These are phyloP conservation scores for Globisporangium takayamanum DNA, from an alignment of 352 stramenopile species.

Conservation along the genomic window DNA sequence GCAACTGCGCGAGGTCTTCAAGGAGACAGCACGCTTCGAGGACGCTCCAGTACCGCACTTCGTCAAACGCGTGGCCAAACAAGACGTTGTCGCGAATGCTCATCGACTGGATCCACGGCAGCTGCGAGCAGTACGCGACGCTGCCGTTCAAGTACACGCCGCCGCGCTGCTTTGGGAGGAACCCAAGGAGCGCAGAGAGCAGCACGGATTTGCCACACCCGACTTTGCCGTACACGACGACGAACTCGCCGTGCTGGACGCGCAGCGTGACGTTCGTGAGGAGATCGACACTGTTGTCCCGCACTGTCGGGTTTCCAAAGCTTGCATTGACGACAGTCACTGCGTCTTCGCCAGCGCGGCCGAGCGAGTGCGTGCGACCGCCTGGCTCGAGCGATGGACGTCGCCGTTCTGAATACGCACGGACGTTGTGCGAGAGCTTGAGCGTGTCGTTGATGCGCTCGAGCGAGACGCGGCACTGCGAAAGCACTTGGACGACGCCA, in stretches of 20 bases:
- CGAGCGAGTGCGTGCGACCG: conserved; percentile 6
- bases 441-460: conserved; percentile 22
- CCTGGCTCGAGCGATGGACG: not conserved
- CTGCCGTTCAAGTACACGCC: conserved; percentile 29
- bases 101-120: conserved; percentile 95
- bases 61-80: conserved; percentile 84
- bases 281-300: conserved; percentile 25
- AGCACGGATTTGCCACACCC: conserved; percentile 62
- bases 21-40: conserved; percentile 51
- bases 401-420: no score
- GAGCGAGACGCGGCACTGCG: conserved; percentile 25
- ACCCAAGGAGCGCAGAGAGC: conserved; percentile 38
- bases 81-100: conserved; percentile 96
- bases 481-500: conserved; percentile 13
- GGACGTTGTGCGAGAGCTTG: not conserved
- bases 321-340: conserved; percentile 34
- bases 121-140: conserved; percentile 86
- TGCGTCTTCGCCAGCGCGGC: conserved; percentile 11
- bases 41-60: conserved; percentile 54
- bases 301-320: conserved; percentile 25
- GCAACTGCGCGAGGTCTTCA: conserved; percentile 34
- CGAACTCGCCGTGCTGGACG: conserved; percentile 36
- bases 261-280: conserved; percentile 46
- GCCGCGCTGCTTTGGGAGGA: conserved; percentile 36
- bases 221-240: conserved; percentile 52